Conservation (phyloP, 495 filamentous ascomycete species). For the Xylaria venustula region DNA sequence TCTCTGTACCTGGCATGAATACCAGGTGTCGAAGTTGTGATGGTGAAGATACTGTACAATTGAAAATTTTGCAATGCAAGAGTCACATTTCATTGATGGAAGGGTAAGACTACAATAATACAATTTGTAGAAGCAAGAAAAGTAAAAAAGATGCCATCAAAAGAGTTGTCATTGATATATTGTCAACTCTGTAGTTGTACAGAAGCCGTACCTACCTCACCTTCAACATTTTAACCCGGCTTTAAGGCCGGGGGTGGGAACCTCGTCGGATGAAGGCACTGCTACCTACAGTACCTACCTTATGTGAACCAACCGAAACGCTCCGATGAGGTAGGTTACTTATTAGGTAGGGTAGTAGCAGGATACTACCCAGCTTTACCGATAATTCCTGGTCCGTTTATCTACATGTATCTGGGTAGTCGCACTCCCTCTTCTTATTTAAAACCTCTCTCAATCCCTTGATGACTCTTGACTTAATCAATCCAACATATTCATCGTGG, state of each 20-base stretch:
- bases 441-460: too few relatives aligned
- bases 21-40: background rate
- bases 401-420: background rate
- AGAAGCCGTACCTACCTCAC: conserved; percentile 1
- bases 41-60: background rate
- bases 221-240: background rate
- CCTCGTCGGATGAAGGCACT: background rate
- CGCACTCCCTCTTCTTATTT: too few relatives aligned
- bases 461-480: background rate
- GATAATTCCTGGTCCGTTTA: background rate
- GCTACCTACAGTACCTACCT: background rate
- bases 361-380: background rate
- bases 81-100: too few relatives aligned
- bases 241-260: conserved; percentile 10
- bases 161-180: too few relatives aligned
- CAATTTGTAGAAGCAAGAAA: too few relatives aligned
- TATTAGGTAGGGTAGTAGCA: conserved; percentile 1
- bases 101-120: too few relatives aligned
- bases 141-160: too few relatives aligned
- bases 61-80: too few relatives aligned
- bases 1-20: background rate
- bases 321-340: conserved; percentile 5
- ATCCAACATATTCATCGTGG: background rate
- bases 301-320: conserved; percentile 1
- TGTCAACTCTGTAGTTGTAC: background rate